phyloP scores from a whole-genome alignment of 1,139 yeast genomes.

The Kurtzmaniella quercitrusa region DNA sequence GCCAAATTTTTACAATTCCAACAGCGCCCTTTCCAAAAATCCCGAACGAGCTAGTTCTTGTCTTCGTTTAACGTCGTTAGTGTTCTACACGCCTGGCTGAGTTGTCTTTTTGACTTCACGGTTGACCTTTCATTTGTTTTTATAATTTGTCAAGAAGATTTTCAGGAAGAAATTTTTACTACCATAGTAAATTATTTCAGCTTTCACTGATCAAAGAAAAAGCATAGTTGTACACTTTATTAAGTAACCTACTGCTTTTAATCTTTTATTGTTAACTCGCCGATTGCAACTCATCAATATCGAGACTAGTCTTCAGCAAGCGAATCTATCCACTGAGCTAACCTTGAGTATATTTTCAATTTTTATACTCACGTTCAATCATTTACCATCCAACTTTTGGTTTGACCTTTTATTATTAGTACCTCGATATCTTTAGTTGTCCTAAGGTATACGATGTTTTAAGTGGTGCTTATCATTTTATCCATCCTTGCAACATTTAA shows the following conservation, averaged over 20 bases:
- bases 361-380: too few species aligned
- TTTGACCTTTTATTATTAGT: neutral
- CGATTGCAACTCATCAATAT: neutral
- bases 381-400: neutral
- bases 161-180: neutral
- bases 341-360: too few species aligned
- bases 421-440: neutral
- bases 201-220: too few species aligned
- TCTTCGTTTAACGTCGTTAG: neutral
- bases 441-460: neutral
- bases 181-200: too few species aligned
- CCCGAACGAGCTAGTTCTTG: slow-evolving; percentile 3
- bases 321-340: too few species aligned
- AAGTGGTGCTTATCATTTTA: neutral
- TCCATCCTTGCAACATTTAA: neutral
- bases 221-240: too few species aligned
- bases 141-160: neutral
- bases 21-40: slow-evolving; percentile 2
- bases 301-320: neutral
- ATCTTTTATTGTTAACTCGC: neutral
- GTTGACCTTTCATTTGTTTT: neutral
- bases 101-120: slow-evolving; percentile 3
- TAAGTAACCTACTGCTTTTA: neutral
- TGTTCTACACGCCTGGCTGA: slow-evolving; percentile 2
- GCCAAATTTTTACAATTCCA: neutral